Conservation (phyloP, 208 protist genomes). For the Leishmania turanica region DNA sequence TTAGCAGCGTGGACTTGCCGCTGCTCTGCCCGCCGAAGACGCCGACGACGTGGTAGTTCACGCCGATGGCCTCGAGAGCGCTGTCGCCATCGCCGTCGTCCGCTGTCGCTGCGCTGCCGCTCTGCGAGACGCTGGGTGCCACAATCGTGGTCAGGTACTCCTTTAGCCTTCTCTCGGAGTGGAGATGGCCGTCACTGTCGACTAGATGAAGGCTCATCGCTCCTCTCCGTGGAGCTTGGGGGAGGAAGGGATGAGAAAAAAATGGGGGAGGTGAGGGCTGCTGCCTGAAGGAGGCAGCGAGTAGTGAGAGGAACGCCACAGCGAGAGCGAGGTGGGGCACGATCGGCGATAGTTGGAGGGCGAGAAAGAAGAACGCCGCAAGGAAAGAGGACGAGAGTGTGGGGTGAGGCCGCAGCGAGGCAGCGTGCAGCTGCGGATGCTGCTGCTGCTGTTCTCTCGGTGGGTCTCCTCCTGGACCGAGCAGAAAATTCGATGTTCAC, state of each 20-base stretch:
- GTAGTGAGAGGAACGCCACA: conserved; percentile 1
- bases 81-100: background rate
- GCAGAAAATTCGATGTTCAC: background rate
- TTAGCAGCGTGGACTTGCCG: conserved; percentile 98
- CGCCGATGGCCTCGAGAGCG: conserved; percentile 26
- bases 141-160: conserved; percentile 46
- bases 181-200: conserved; percentile 64
- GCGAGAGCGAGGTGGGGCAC: background rate
- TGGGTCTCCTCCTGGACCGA: background rate
- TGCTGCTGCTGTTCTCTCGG: background rate
- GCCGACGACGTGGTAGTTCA: conserved; percentile 91
- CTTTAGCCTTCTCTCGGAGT: conserved; percentile 47
- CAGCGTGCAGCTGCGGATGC: background rate
- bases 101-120: background rate
- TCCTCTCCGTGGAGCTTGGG: background rate
- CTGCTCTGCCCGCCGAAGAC: conserved; percentile 97
- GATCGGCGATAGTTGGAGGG: background rate
- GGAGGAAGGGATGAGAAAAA: background rate
- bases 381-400: conserved; percentile 15
- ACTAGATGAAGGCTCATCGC: conserved; percentile 68
- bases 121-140: background rate
- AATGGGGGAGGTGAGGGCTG: background rate
- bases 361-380: background rate
- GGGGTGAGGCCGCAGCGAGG: background rate
- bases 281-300: background rate